Percentiles rank a stretch among this genome's conserved stretches.
Conservation (phyloP, 805 yeast genomes). For the Wickerhamomyces tratensis region DNA sequence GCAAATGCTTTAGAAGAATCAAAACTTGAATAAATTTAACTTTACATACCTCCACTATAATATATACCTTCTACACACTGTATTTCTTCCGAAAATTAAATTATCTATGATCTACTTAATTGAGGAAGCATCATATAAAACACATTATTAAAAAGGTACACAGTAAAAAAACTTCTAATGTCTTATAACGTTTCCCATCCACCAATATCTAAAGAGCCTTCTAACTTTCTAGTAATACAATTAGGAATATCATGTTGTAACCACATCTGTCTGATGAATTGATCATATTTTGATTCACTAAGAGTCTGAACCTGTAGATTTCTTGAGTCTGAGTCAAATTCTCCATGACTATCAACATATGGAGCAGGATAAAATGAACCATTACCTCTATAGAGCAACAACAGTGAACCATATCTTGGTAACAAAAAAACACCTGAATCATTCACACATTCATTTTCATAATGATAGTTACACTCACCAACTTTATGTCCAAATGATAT, state of each 20-base stretch:
- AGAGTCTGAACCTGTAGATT: slow-evolving; percentile 66
- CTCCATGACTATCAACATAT: slow-evolving; percentile 80
- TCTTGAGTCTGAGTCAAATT: slow-evolving; percentile 62
- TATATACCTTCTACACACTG: no score
- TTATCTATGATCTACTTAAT: no score
- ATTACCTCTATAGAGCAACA: slow-evolving; percentile 58
- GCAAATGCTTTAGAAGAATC: slow-evolving; percentile 30
- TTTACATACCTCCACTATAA: neutral
- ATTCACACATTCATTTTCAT: slow-evolving; percentile 48
- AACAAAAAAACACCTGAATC: slow-evolving; percentile 64
- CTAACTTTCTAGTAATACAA: slow-evolving; percentile 69
- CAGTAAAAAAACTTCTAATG: no score
- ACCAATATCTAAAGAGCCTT: slow-evolving; percentile 74
- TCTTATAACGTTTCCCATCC: slow-evolving; percentile 84
- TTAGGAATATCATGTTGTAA: slow-evolving; percentile 72
- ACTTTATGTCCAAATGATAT: slow-evolving; percentile 38
- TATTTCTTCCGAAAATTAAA: no score
- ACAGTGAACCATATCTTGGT: slow-evolving; percentile 57
- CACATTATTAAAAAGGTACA: no score
- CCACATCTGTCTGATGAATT: slow-evolving; percentile 62
- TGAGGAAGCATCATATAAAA: no score
- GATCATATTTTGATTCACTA: slow-evolving; percentile 51
- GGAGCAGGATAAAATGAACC: slow-evolving; percentile 87
- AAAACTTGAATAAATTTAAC: slow-evolving; percentile 17
- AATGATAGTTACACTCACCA: slow-evolving; percentile 81